These are phyloP conservation scores for Leccinum imitatum DNA, from an alignment of 768 basidiomycete species.

Conservation along the genomic window DNA sequence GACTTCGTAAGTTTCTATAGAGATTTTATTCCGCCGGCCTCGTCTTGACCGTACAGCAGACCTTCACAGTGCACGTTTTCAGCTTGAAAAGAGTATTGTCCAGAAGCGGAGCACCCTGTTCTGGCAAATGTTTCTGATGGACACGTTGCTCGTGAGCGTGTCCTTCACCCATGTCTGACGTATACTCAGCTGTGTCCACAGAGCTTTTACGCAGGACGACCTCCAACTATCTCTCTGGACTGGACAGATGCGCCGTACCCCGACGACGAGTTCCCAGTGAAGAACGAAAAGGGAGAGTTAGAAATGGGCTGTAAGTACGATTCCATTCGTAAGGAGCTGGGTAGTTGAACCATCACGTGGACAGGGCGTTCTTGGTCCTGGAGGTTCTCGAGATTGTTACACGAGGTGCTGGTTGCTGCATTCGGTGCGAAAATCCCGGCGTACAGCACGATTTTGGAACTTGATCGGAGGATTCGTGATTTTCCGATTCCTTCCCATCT, in stretches of 20 bases:
- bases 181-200: slow-evolving; percentile 22
- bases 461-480: slow-evolving; percentile 62
- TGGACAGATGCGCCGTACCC: slow-evolving; percentile 61
- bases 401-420: slow-evolving; percentile 48
- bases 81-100: slow-evolving; percentile 44
- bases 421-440: slow-evolving; percentile 52
- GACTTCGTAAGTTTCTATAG: slow-evolving; percentile 44
- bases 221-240: slow-evolving; percentile 50
- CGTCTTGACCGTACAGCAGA: slow-evolving; percentile 31
- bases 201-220: slow-evolving; percentile 64
- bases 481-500: slow-evolving; percentile 51
- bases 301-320: slow-evolving; percentile 43
- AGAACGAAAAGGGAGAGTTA: slow-evolving; percentile 34
- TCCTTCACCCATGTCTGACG: slow-evolving; percentile 1
- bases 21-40: neutral
- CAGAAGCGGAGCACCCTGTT: slow-evolving; percentile 56
- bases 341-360: neutral
- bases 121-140: slow-evolving; percentile 66
- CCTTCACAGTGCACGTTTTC: slow-evolving; percentile 60
- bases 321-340: neutral
- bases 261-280: slow-evolving; percentile 39
- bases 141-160: slow-evolving; percentile 55
- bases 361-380: slow-evolving; percentile 57
- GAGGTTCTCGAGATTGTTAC: slow-evolving; percentile 53
- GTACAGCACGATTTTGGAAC: slow-evolving; percentile 52